Base-by-base conservation (phyloP, 768 basidiomycete species). In the Amanita rubescens region DNA sequence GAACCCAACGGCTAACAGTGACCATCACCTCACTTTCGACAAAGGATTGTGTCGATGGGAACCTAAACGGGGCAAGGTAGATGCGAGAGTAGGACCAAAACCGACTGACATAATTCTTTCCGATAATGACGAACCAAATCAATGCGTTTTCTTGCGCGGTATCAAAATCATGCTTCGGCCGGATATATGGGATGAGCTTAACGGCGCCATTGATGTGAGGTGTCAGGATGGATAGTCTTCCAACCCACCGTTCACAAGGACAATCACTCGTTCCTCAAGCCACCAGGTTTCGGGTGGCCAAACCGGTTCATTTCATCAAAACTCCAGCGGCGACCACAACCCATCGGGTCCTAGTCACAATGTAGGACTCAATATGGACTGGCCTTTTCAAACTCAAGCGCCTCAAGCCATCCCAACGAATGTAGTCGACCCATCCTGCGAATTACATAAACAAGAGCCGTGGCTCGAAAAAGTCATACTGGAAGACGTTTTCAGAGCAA, bases 101-200 rank as follows among this genome's bases (percentile, higher is more conserved):
- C 10, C n/a, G 3, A 47, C 10, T 11, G 46, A 33, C n/a, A 32
- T 27, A n/a, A 19, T 17, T 27, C 27, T 8, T 8, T 15, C 37
- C 7, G 33, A 30, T 10, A 12, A 33, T 34, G 17, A 39, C 0
- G 33, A 39, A 30, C 19, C 30, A 19, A 54, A 54, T 19, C 43
- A 54, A 37, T 37, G 44, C 20, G 22, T 49, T 19, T 49, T 54
- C n/a, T 17, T 54, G 5, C 45, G 45, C 5, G 53, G 53, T 12
- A 48, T 27, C 27, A 47, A 54, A 35, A 30, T 54, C 35, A 53
- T 46, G 43, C 43, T 53, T 24, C n/a, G 33, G 11, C 20, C 25
- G 22, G 24, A 44, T 24, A 27, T 45, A 6, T 53, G 42, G 52
- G 24, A 53, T 7, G 24, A 30, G 43, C 43, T 53, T n/a, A 27